Evolutionary conservation across 2,329 filamentous ascomycete genomes (phyloP), one percentile per base, ranked within the genome.

Genomic region (Pseudogymnoascus verrucosus): DNA sequence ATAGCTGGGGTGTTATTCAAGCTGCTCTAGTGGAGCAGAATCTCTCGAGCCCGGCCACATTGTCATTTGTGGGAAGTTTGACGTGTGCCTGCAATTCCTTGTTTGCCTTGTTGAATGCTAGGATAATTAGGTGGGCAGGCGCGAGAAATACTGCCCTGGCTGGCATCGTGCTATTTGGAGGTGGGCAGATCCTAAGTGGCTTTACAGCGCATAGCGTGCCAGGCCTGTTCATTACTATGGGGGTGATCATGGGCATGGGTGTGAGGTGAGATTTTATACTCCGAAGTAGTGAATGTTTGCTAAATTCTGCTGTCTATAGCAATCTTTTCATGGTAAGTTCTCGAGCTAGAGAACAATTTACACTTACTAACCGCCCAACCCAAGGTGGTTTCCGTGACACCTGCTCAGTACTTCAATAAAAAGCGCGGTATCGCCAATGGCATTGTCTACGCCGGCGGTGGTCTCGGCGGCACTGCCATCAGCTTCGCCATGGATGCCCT

Each of bases 1-100:
- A 84, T 69, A 79, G 78, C 66, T 88, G 84, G 84, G 85, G 84
- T 23, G 78, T 88, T 0, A 74, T 87, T 57, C 85, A 88, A 71
- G 77, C 78, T 3, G 83, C 79, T 0, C 76, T 88, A 1, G 79
- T 85, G 2, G 73, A 79, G 36, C 73, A 79, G 8, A 75, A 76
- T 0, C 72, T 85, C 0, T 77, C 78, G 0, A 77, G 77, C 0
- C 76, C 83, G 0, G 80, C 80, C 0, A 84, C 80, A 0, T 74
- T 88, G 21, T 80, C 83, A 1, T 88, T 86, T 66, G 80, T 87
- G 2, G 84, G 84, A 1, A 82, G 80, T 0, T 68, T 87, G 11
- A 76, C 78, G 7, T 74, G 80, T 1, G 78, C 81, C 0, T 76
- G 80, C 63, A 79, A 83, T 36, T 80, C 80, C 0, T 76, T 80